Evolutionary conservation across 2,329 filamentous ascomycete species (phyloP).

Genomic region (Blastomyces gilchristii): DNA sequence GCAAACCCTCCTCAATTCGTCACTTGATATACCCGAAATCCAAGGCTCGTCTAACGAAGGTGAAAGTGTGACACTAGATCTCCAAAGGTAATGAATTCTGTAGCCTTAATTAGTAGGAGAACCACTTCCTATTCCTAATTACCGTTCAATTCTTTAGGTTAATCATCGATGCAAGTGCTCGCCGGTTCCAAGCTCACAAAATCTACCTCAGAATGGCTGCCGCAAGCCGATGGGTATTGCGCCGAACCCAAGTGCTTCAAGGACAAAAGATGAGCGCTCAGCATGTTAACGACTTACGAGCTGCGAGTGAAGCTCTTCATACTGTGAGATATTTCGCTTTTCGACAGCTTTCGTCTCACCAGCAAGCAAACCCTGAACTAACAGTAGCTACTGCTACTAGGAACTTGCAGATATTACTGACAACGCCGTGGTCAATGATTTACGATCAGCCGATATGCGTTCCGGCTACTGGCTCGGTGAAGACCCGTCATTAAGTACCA

Average conservation of each 20-base stretch:
- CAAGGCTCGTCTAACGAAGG: conserved; percentile 36
- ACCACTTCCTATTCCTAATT: conserved; percentile 14
- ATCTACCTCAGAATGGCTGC: conserved; percentile 50
- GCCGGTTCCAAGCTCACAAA: conserved; percentile 52
- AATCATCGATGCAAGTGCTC: conserved; percentile 49
- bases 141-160: conserved; percentile 35
- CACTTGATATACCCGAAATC: conserved; percentile 39
- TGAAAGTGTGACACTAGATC: conserved; percentile 46
- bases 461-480: conserved; percentile 53
- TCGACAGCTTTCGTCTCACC: background rate
- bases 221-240: conserved; percentile 49
- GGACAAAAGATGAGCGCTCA: conserved; percentile 40
- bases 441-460: conserved; percentile 45
- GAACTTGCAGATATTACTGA: conserved; percentile 50
- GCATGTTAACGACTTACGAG: conserved; percentile 41
- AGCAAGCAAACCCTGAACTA: background rate
- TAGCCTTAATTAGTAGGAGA: background rate
- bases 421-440: conserved; percentile 44
- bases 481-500: conserved; percentile 46
- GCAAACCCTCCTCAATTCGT: conserved; percentile 44
- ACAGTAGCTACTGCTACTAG: conserved; percentile 26
- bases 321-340: conserved; percentile 31
- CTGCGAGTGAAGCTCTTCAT: conserved; percentile 39
- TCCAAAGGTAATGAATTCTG: conserved; percentile 41
- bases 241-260: conserved; percentile 42